Percentiles rank a stretch among this genome's conserved stretches.
These are phyloP conservation scores for Thalassiosira hispida DNA, from an alignment of 352 stramenopile genomes.

Conservation along the genomic window DNA sequence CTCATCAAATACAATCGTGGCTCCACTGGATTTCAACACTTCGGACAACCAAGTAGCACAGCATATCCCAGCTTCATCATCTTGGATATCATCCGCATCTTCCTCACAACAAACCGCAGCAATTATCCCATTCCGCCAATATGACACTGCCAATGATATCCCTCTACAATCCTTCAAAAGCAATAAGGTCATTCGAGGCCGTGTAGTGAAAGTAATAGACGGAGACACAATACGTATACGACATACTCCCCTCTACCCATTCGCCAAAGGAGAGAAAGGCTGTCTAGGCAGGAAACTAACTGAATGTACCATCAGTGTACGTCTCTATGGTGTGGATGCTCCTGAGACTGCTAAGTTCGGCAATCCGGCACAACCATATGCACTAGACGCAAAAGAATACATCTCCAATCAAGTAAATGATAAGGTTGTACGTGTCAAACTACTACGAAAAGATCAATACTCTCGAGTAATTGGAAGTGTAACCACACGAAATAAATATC, in stretches of 20 bases:
- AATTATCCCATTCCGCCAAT: constrained; percentile 12
- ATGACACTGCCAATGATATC: constrained; percentile 51
- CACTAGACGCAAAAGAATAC: constrained; percentile 61
- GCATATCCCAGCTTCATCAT: background rate
- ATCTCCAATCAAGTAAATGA: constrained; percentile 33
- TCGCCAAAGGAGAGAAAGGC: constrained; percentile 6
- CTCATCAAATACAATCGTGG: background rate
- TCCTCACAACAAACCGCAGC: constrained; percentile 4
- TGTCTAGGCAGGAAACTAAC: constrained; percentile 30
- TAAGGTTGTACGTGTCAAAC: constrained; percentile 40
- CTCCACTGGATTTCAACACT: background rate
- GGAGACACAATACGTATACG: constrained; percentile 68
- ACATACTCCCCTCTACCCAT: constrained; percentile 44
- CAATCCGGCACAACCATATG: constrained; percentile 62
- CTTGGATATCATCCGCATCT: background rate
- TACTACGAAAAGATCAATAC: constrained; percentile 66
- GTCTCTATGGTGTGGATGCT: constrained; percentile 69
- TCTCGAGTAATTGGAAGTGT: constrained; percentile 47
- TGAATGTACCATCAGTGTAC: constrained; percentile 59
- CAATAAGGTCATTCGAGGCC: constrained; percentile 41
- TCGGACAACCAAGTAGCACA: background rate
- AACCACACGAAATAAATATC: constrained; percentile 1
- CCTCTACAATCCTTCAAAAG: constrained; percentile 31
- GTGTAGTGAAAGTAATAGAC: constrained; percentile 58
- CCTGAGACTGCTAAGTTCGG: constrained; percentile 69